phyloP scores from a whole-genome alignment of 192 early-diverging fungal genomes.

The Backusella sp. region DNA sequence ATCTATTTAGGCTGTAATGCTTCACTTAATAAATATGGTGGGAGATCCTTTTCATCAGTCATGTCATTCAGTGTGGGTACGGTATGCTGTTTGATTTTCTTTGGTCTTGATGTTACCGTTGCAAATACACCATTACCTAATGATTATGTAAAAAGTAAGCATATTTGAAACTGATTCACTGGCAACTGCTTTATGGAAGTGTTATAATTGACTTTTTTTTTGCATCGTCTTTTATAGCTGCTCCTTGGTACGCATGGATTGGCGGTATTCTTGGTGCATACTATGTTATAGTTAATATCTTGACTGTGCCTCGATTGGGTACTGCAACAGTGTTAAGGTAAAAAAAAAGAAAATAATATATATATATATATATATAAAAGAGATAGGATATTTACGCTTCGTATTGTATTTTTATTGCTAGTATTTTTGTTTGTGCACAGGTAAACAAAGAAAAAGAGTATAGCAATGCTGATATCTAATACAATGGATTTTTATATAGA shows the following conservation, averaged over 20 bases:
- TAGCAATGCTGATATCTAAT: background rate
- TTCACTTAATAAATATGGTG: slow-evolving; percentile 24
- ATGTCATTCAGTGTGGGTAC: slow-evolving; percentile 16
- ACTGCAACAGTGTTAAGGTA: slow-evolving; percentile 46
- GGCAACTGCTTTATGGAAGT: too few species aligned
- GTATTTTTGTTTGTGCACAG: slow-evolving; percentile 51
- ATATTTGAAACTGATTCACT: background rate
- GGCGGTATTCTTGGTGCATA: slow-evolving; percentile 42
- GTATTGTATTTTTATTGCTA: background rate
- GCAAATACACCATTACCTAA: slow-evolving; percentile 20
- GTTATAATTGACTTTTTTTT: background rate
- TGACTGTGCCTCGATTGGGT: slow-evolving; percentile 51
- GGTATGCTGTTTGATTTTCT: slow-evolving; percentile 22
- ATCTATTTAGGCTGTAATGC: slow-evolving; percentile 24
- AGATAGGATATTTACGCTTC: background rate
- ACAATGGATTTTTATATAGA: background rate
- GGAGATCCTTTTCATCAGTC: slow-evolving; percentile 28
- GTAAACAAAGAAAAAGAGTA: slow-evolving; percentile 8
- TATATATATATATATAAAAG: too few species aligned
- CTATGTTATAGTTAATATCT: slow-evolving; percentile 53
- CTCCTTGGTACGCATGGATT: slow-evolving; percentile 51
- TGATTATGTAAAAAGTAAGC: slow-evolving; percentile 11
- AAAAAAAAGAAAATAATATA: background rate
- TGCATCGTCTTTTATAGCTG: slow-evolving; percentile 12
- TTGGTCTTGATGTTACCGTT: slow-evolving; percentile 19